These are phyloP conservation scores for Leishmania tropica DNA, from an alignment of 208 protist species.

Conservation along the genomic window DNA sequence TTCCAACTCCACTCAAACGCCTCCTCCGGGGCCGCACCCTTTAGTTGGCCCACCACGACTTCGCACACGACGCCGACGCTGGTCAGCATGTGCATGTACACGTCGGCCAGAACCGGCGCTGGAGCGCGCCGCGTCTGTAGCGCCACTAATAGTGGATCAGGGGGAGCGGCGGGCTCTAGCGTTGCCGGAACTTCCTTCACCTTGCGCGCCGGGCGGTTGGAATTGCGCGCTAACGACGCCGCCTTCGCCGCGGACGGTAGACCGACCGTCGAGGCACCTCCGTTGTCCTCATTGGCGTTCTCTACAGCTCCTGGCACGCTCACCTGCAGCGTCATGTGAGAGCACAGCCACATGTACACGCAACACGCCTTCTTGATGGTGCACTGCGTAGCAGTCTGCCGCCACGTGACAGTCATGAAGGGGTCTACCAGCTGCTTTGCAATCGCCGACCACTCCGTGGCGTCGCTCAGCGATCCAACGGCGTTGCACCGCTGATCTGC, in stretches of 20 bases:
- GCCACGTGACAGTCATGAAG: conserved; percentile 58
- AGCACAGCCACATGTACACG: conserved; percentile 75
- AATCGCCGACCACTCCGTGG: conserved; percentile 18
- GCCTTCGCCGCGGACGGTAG: conserved; percentile 7
- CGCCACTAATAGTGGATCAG: conserved; percentile 40
- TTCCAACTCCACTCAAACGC: conserved; percentile 80
- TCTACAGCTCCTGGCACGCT: conserved; percentile 11
- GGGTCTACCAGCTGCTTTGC: conserved; percentile 41
- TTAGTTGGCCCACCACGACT: conserved; percentile 63
- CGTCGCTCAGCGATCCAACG: conserved; percentile 27
- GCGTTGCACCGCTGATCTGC: conserved; percentile 39
- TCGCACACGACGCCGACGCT: conserved; percentile 40
- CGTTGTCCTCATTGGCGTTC: conserved; percentile 12
- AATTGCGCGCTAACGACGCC: conserved; percentile 12
- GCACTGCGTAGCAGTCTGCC: conserved; percentile 63
- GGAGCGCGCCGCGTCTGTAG: conserved; percentile 48
- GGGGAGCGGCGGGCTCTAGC: conserved; percentile 21
- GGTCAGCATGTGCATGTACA: conserved; percentile 67
- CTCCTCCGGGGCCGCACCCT: conserved; percentile 57
- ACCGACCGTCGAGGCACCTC: background rate
- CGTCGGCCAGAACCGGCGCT: conserved; percentile 40
- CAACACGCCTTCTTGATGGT: conserved; percentile 58
- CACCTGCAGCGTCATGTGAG: conserved; percentile 38
- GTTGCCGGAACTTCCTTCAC: conserved; percentile 17
- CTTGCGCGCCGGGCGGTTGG: background rate